Base-by-base conservation (phyloP, 306 rosid genomes). In the Dryas drummondii region DNA sequence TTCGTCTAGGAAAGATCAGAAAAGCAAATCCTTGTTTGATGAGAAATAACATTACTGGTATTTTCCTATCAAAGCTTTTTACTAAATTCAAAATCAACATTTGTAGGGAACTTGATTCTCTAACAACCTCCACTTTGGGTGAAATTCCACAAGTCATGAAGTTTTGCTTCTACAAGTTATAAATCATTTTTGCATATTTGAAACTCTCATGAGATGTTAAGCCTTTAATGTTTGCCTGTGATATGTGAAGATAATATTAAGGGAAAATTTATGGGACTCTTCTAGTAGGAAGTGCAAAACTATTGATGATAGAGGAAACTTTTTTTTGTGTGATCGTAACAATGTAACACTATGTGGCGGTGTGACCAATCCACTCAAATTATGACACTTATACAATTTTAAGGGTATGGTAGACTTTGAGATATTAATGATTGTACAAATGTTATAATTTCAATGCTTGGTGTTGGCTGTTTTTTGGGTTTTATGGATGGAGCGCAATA, bases 81-180 rank as follows among this genome's bases (percentile, higher is more conserved):
- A 56, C 61, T 56, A 32, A 17, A 17, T n/a, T 56, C 60, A 4
- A 56, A 56, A 7, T 10, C 12, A 7, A 56, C 17, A 26, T 19
- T 12, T 56, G 32, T 32, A 56, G 61, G 61, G 61, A 56, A 56
- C 32, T 17, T 56, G 27, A 17, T 12, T 56, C 9, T 32, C 37
- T 32, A 1, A 32, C 37, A 9, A 5, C 16, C 32, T 56, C 61
- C 61, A 56, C 32, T 7, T 55, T 17, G 27, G 27, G 17, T 65
- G 13, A 46, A 44, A 65, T 65, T 65, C 32, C 47, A 65, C 69
- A 44, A 65, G 52, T 65, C 37, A 65, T 9, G 15, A 63, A 63
- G 27, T 63, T 63, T 65, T 44, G 69, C 26, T 27, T 19, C 52
- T 46, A 26, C 41, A 66, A 66, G 70, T 5, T 14, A 11, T 66